Evolutionary conservation across 768 basidiomycete species (phyloP).

Genomic region (Saitozyma podzolica): DNA sequence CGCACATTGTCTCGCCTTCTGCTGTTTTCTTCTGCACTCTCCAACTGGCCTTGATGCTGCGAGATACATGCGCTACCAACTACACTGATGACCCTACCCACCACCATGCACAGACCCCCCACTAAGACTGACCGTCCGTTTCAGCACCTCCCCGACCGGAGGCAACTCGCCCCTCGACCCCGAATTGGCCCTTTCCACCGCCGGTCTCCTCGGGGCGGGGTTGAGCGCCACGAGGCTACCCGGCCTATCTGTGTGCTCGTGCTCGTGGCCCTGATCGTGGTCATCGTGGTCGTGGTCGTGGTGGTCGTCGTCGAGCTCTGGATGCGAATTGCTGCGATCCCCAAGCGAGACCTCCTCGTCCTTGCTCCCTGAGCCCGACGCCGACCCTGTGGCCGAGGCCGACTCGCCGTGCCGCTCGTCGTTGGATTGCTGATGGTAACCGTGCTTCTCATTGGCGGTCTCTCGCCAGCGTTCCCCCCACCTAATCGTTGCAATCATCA

Average conservation of each 20-base stretch:
- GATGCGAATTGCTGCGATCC: neutral
- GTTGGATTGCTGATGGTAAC: conserved; percentile 25
- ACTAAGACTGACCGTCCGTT: conserved; percentile 32
- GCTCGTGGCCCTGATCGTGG: neutral
- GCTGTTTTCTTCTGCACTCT: too few species aligned
- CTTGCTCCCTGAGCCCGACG: conserved; percentile 1
- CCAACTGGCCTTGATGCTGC: too few species aligned
- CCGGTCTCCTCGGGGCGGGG: too few species aligned
- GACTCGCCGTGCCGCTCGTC: conserved; percentile 22
- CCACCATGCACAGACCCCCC: conserved; percentile 42
- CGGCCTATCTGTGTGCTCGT: neutral
- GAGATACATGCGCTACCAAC: too few species aligned
- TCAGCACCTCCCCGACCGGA: conserved; percentile 29
- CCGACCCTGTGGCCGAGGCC: conserved; percentile 1
- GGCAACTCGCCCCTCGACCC: conserved; percentile 24
- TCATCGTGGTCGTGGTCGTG: neutral
- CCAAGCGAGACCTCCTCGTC: conserved; percentile 15
- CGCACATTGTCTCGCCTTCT: too few species aligned
- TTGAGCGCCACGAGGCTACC: too few species aligned
- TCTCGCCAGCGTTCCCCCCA: conserved; percentile 48
- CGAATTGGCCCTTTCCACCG: too few species aligned
- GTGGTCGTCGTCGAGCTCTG: neutral
- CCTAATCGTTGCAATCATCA: conserved; percentile 22
- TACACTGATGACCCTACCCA: conserved; percentile 12
- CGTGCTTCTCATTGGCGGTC: conserved; percentile 33